These are phyloP conservation scores for Sporothrix brasiliensis DNA, from an alignment of 2,329 filamentous ascomycete species.

Conservation along the genomic window DNA sequence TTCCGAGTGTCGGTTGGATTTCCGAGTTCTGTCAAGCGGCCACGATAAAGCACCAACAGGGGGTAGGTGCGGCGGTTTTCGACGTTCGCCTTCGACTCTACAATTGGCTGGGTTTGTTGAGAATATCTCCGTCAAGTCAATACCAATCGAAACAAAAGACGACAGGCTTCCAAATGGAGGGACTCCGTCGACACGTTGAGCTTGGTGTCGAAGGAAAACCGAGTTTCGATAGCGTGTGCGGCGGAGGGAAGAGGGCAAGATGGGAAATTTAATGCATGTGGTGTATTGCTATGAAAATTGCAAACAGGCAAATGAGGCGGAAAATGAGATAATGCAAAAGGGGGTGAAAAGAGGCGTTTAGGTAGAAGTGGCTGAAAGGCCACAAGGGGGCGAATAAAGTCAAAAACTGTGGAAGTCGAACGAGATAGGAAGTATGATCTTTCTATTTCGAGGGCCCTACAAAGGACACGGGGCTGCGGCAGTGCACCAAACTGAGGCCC, in stretches of 20 bases:
- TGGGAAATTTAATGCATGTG: neutral
- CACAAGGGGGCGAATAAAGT: constrained; percentile 17
- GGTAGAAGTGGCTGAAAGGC: constrained; percentile 3
- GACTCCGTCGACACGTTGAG: too few relatives aligned
- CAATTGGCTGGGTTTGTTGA: too few relatives aligned
- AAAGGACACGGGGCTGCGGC: constrained; percentile 12
- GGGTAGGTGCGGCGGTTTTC: too few relatives aligned
- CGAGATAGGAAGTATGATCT: neutral
- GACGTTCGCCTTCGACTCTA: too few relatives aligned
- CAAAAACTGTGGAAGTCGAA: neutral
- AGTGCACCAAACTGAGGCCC: constrained; percentile 16
- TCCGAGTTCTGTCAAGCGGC: neutral
- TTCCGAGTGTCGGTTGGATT: neutral
- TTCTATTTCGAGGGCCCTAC: neutral
- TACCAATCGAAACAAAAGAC: too few relatives aligned
- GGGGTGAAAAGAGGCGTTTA: neutral
- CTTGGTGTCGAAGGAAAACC: too few relatives aligned
- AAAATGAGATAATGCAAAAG: neutral
- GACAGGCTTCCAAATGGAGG: too few relatives aligned
- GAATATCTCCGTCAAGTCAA: too few relatives aligned
- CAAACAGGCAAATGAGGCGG: neutral
- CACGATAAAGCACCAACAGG: neutral
- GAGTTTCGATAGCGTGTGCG: too few relatives aligned
- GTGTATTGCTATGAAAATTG: neutral
- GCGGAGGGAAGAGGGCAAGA: neutral